Evolutionary conservation across 441 rosid genomes (phyloP), one percentile per base, ranked within the genome.

Genomic region (Arabidopsis lyrata): DNA sequence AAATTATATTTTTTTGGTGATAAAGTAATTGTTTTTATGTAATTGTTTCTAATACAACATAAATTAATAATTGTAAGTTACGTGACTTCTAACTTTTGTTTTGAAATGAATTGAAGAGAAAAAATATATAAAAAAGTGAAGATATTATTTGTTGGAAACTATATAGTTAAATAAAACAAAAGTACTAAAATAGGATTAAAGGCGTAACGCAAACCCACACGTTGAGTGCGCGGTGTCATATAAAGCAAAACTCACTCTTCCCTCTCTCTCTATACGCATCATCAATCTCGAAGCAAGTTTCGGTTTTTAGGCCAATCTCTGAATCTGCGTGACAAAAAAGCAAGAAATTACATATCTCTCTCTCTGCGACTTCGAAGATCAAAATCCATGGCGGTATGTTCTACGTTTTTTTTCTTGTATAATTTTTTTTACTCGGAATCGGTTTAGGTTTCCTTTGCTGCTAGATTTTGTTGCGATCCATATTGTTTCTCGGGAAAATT

Each of bases 361-460:
- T 9, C 44, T 13, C 47, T 47, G 5, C 63, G 35, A 49, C 50
- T 49, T 20, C 72, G 49, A 64, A 77, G 57, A 70, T 58, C 63
- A 50, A 49, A 42, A 50, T 77, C 77, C 76, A 77, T 77, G 80
- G 80, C 80, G 76, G 80, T 77, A 34, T 71, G 68, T 41, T 77
- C 50, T 38, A 6, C 38, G 12, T 31, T 31, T 13, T 16, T 12
- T 20, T 1, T 35, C 2, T 22, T 5, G 14, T 15, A 3, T 22
- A 3, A 54, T 15, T 20, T 16, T 4, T 29, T 29, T 29, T 29
- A 29, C 5, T 4, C 31, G 31, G 31, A 29, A 29, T 1, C 4
- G 31, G 31, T 29, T 29, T 29, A 29, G 31, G 31, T 29, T 47
- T 38, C 53, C 10, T 24, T 11, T 32, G 14, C 47, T 47, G 36